Conservation (phyloP, 257 asterid genomes). For the Parsonsia alboflavescens region DNA sequence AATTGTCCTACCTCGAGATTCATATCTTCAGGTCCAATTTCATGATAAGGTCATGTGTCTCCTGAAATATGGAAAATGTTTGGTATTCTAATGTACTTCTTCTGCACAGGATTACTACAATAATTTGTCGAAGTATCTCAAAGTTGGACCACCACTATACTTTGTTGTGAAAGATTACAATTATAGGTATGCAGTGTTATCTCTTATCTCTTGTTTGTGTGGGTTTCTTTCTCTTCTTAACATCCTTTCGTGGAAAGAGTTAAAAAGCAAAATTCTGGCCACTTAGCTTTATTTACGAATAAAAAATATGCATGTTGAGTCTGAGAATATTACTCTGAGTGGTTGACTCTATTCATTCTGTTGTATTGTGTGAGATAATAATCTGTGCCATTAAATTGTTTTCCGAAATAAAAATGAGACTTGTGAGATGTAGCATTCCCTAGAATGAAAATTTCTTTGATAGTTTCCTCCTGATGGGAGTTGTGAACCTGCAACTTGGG, state of each 20-base stretch:
- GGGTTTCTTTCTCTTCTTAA: conserved; percentile 1
- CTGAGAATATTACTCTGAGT: neutral
- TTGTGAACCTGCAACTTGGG: neutral
- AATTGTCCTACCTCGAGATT: conserved; percentile 96
- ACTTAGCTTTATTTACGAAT: neutral
- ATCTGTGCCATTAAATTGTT: neutral
- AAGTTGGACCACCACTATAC: conserved; percentile 94
- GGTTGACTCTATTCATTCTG: neutral
- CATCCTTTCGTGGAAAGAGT: conserved; percentile 7
- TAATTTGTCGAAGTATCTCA: conserved; percentile 71
- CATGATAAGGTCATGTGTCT: conserved; percentile 17
- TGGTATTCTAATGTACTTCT: conserved; percentile 12
- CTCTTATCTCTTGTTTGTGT: neutral
- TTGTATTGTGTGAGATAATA: neutral
- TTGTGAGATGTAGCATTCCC: neutral
- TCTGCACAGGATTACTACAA: conserved; percentile 75
- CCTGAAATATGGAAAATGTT: neutral
- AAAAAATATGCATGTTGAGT: neutral
- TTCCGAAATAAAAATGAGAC: neutral
- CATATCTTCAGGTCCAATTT: conserved; percentile 84
- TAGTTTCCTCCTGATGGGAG: neutral
- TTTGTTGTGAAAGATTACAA: conserved; percentile 88
- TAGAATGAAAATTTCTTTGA: neutral
- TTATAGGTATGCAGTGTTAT: conserved; percentile 49
- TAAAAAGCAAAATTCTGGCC: neutral